Percentiles rank a stretch among this genome's conserved stretches.
These are phyloP conservation scores for Aspergillus ostianus DNA, from an alignment of 495 filamentous ascomycete species.

Conservation along the genomic window DNA sequence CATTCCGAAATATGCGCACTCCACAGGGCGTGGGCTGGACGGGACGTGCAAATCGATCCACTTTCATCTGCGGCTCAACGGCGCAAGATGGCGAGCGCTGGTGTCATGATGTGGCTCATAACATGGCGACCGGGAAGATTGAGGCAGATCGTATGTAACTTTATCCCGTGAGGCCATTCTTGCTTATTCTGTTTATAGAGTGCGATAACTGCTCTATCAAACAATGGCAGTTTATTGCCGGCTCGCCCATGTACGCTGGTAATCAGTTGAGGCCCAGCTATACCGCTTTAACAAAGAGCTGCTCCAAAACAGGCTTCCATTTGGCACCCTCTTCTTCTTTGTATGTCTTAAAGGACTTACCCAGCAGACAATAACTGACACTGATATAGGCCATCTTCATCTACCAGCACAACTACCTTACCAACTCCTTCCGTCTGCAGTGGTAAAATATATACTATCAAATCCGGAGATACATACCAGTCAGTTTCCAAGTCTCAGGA, in stretches of 20 bases:
- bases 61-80: no score
- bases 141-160: conserved; percentile 5
- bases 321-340: conserved; percentile 4
- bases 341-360: no score
- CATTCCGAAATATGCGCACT: no score
- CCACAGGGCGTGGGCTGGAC: no score
- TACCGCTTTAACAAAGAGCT: conserved; percentile 6
- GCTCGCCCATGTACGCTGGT: conserved; percentile 10
- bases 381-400: no score
- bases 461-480: conserved; percentile 5
- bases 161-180: not conserved
- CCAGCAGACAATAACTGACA: no score
- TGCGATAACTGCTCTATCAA: conserved; percentile 14
- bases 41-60: no score
- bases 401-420: no score
- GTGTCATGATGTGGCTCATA: conserved; percentile 5
- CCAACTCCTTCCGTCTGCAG: no score
- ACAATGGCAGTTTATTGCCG: conserved; percentile 9
- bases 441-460: conserved; percentile 9
- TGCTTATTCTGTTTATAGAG: conserved; percentile 1
- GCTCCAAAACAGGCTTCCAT: conserved; percentile 12
- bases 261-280: conserved; percentile 1
- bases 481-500: conserved; percentile 9
- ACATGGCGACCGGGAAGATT: not conserved
- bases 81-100: conserved; percentile 1